These are phyloP conservation scores for Sanghuangporus sanghuang DNA, from an alignment of 1,284 basidiomycete genomes.

Conservation along the genomic window DNA sequence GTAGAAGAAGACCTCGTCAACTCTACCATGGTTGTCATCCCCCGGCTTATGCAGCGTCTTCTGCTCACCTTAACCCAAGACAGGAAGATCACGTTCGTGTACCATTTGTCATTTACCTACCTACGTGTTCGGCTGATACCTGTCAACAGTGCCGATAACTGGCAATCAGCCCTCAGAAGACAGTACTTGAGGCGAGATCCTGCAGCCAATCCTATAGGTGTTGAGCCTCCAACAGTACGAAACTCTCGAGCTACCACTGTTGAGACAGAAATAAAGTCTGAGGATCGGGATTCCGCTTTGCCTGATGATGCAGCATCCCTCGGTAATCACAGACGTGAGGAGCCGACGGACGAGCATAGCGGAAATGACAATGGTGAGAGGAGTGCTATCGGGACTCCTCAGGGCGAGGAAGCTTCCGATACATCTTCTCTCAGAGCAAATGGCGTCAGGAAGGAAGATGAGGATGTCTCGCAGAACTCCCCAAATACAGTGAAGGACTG, in stretches of 20 bases:
- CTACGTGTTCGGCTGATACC: conserved; percentile 15
- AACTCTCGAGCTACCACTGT: conserved; percentile 24
- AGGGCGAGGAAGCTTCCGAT: neutral
- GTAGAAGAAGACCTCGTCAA: conserved; percentile 69
- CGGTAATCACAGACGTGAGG: neutral
- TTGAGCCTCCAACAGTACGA: conserved; percentile 35
- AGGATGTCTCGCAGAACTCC: neutral
- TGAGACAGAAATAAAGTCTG: conserved; percentile 24
- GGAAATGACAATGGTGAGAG: neutral
- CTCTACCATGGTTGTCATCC: conserved; percentile 54
- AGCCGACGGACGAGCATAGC: neutral
- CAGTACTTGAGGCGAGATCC: conserved; percentile 70
- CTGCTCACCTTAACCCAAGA: conserved; percentile 73
- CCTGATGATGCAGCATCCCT: neutral
- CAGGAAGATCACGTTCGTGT: conserved; percentile 66
- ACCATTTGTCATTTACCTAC: conserved; percentile 16
- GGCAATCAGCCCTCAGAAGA: conserved; percentile 67
- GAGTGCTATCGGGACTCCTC: neutral
- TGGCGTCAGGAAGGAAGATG: conserved; percentile 9
- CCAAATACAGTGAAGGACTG: conserved; percentile 45
- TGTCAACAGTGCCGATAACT: conserved; percentile 56
- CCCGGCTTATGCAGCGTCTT: conserved; percentile 68
- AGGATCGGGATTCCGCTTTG: conserved; percentile 13
- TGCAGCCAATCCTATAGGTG: conserved; percentile 63
- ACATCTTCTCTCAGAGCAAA: neutral